phyloP scores from a whole-genome alignment of 176 grass and related monocot species.

The Elaeis guineensis region DNA sequence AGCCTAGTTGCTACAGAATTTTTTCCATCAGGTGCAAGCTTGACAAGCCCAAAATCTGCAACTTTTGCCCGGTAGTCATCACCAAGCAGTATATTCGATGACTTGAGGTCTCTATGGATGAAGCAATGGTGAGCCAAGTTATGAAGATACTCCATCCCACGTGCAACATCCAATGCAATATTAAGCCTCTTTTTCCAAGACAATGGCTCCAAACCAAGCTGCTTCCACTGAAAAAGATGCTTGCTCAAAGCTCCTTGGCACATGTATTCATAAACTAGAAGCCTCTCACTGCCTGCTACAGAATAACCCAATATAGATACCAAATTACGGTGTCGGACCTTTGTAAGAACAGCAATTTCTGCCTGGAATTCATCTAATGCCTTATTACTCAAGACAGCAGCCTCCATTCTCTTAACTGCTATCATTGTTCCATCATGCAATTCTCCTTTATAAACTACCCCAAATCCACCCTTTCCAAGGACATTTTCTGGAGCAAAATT shows the following conservation, averaged over 20 bases:
- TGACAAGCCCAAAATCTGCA: conserved; percentile 82
- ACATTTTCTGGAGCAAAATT: conserved; percentile 74
- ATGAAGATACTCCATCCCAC: conserved; percentile 93
- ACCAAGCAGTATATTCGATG: conserved; percentile 80
- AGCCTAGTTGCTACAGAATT: conserved; percentile 85
- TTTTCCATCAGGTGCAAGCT: conserved; percentile 77
- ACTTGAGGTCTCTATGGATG: conserved; percentile 98
- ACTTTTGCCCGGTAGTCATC: conserved; percentile 91
- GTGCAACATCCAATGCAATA: conserved; percentile 83
- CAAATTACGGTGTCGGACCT: conserved; percentile 89
- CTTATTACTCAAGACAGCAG: conserved; percentile 66
- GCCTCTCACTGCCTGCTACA: conserved; percentile 66
- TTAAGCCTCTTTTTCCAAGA: conserved; percentile 97
- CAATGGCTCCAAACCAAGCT: conserved; percentile 51
- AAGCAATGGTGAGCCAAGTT: conserved; percentile 72
- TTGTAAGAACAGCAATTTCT: conserved; percentile 79
- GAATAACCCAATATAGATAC: conserved; percentile 86
- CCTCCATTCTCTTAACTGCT: conserved; percentile 94
- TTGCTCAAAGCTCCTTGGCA: conserved; percentile 77
- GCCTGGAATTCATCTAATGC: conserved; percentile 91
- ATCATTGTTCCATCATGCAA: conserved; percentile 79
- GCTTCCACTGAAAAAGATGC: conserved; percentile 87
- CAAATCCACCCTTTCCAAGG: conserved; percentile 85
- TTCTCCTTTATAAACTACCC: conserved; percentile 79
- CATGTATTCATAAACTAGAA: conserved; percentile 95